Base-by-base conservation (phyloP, 2,329 filamentous ascomycete genomes). In the Diaporthe citrichinensis region DNA sequence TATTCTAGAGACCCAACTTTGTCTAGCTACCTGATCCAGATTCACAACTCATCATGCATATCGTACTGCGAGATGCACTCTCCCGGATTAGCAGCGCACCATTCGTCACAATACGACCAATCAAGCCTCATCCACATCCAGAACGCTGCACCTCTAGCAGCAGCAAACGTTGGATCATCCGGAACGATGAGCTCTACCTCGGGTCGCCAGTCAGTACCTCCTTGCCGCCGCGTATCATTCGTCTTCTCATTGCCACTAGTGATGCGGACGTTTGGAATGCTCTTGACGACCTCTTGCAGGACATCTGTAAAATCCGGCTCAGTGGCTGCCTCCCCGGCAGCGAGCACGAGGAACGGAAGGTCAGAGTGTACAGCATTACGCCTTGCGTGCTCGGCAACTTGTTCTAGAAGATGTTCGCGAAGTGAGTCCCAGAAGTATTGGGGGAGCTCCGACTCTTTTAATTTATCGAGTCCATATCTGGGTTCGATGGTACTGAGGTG, bases 141-240 rank as follows among this genome's bases (percentile, higher is more conserved):
- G 31, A 59, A 39, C 57, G 57, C 57, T n/a, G 57, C 57, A 15
- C 57, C 57, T 57, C 53, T 59, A 34, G 57, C 57, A 39, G 57
- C 57, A 39, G 57, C 57, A 59, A 58, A 58, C 31, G 31, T 58
- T 34, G 57, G 31, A 28, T 59, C 57, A n/a, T 59, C 10, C 57
- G 20, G 31, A 59, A 59, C 31, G 4, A 59, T 14, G 34, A 39
- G 31, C 57, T 39, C 57, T n/a, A 39, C 57, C 57, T 39, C 20
- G 7, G 31, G 31, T 59, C 20, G 57, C 31, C 20, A 17, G 7
- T n/a, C 57, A n/a, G n/a, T 28, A 14, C 49, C 49, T 28, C 14
- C 2, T 51, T 23, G n/a, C 49, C 49, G 49, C 23, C 20, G 20
- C 10, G 25, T 4, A 3, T 23, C 7, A 23, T 23, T 31, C 55